These are phyloP conservation scores for Ambrosia artemisiifolia DNA, from an alignment of 129 eudicot genomes.

Conservation along the genomic window DNA sequence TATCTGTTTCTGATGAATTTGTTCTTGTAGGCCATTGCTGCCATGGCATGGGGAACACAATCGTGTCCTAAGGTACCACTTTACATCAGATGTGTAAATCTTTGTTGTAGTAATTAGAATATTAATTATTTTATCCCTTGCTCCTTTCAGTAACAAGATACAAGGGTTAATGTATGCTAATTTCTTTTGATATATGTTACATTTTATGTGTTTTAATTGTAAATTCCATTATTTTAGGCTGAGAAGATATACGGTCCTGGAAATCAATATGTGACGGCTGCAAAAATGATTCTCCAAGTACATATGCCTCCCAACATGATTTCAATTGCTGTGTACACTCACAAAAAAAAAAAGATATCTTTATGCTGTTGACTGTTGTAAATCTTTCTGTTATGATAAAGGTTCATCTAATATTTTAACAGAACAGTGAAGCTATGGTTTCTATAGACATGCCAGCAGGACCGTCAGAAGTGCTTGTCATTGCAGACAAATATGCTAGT, in stretches of 20 bases:
- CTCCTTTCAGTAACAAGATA: background rate
- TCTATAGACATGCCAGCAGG: constrained; percentile 99
- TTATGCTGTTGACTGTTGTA: background rate
- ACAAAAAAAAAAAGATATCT: background rate
- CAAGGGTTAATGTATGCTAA: background rate
- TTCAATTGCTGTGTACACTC: background rate
- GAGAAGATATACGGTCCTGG: constrained; percentile 99
- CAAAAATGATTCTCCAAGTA: constrained; percentile 99
- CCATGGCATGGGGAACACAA: constrained; percentile 99
- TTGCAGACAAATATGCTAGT: constrained; percentile 90
- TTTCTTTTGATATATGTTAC: background rate
- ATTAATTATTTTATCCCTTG: background rate
- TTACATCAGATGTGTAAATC: background rate
- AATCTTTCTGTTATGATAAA: constrained; percentile 4
- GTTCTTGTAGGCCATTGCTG: constrained; percentile 86
- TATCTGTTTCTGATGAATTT: constrained; percentile 14
- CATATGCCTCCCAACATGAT: constrained; percentile 11
- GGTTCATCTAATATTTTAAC: constrained; percentile 24
- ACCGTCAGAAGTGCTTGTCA: constrained; percentile 98
- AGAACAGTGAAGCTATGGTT: constrained; percentile 99
- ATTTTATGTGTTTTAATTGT: background rate
- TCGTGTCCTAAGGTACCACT: constrained; percentile 96
- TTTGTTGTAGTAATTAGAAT: background rate
- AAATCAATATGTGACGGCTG: constrained; percentile 98
- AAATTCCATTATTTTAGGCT: constrained; percentile 49